phyloP scores from a whole-genome alignment of 2,329 filamentous ascomycete species.

The Harringtonia aguacate region DNA sequence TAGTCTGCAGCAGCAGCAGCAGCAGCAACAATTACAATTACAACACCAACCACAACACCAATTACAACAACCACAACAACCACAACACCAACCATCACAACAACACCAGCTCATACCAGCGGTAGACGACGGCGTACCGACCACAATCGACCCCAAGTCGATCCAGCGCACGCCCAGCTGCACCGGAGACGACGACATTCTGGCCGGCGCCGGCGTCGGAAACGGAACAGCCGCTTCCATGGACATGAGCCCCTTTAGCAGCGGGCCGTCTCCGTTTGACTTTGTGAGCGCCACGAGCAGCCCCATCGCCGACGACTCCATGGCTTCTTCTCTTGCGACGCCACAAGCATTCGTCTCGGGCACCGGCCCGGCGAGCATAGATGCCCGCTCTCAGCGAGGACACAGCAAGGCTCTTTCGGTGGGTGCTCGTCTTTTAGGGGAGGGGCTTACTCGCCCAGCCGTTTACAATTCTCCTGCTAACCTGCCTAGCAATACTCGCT shows the following conservation, averaged over 20 bases:
- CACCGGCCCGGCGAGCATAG: constrained; percentile 1
- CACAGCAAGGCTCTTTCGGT: constrained; percentile 34
- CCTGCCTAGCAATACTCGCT: constrained; percentile 36
- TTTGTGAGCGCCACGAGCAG: constrained; percentile 50
- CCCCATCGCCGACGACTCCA: constrained; percentile 26
- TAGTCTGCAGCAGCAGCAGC: not conserved
- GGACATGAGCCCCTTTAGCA: constrained; percentile 9
- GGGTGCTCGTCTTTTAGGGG: constrained; percentile 5
- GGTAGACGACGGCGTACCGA: constrained; percentile 10
- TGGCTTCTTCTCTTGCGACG: constrained; percentile 1
- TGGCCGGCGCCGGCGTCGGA: constrained; percentile 14
- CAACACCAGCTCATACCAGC: no score
- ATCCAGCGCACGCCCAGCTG: constrained; percentile 12
- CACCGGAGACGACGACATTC: constrained; percentile 3
- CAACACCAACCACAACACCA: no score
- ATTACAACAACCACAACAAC: no score
- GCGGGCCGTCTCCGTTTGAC: constrained; percentile 20
- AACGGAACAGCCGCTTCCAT: not conserved
- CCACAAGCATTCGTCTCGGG: constrained; percentile 12
- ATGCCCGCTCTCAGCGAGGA: constrained; percentile 5
- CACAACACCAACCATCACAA: no score
- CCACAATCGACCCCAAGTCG: constrained; percentile 24
- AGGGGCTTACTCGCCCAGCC: no score
- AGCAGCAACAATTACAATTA: no score
- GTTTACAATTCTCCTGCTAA: constrained; percentile 15